phyloP scores from a whole-genome alignment of 306 rosid genomes.

The Castanospermum australe region DNA sequence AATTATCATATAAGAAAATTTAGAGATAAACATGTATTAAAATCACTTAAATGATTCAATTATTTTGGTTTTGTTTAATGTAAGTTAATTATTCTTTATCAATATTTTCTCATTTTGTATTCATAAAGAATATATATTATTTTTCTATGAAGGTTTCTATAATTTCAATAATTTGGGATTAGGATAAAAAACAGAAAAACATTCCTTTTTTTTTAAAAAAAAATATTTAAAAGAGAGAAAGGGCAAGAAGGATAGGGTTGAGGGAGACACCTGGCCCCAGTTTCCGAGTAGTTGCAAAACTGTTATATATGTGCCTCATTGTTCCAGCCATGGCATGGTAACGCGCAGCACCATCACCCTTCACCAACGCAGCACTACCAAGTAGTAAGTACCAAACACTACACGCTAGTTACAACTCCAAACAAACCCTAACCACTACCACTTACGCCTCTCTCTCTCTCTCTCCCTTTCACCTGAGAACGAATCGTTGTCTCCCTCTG shows the following conservation, averaged over 20 bases:
- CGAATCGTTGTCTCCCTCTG: background rate
- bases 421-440: conserved; percentile 13
- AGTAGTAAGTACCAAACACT: too few species aligned
- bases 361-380: too few species aligned
- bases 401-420: background rate
- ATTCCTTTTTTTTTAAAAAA: background rate
- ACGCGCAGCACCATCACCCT: background rate
- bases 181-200: too few species aligned
- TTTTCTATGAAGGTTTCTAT: too few species aligned
- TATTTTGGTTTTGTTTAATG: too few species aligned
- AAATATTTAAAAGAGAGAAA: background rate
- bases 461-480: background rate
- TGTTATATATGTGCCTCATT: conserved; percentile 36
- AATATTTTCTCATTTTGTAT: too few species aligned
- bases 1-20: too few species aligned
- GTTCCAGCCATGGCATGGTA: background rate
- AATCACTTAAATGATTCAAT: too few species aligned
- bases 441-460: background rate
- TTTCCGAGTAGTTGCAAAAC: conserved; percentile 21
- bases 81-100: too few species aligned
- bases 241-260: background rate
- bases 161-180: too few species aligned
- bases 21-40: too few species aligned
- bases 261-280: conserved; percentile 30
- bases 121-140: too few species aligned